phyloP scores from a whole-genome alignment of 1,139 yeast species.

The Geotrichum candidum region DNA sequence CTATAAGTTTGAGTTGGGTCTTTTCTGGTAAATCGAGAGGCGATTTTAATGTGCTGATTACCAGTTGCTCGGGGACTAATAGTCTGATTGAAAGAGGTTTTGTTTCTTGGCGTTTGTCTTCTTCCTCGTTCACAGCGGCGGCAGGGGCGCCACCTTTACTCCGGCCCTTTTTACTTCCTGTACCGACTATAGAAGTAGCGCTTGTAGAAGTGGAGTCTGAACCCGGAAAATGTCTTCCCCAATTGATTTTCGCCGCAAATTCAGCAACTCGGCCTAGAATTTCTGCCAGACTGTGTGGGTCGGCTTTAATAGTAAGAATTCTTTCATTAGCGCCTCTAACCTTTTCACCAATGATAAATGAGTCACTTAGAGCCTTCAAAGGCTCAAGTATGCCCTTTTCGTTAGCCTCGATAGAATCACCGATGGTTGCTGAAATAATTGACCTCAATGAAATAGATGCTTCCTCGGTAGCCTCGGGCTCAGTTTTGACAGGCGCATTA shows the following conservation, averaged over 20 bases:
- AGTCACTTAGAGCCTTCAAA: not conserved
- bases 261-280: conserved; percentile 3
- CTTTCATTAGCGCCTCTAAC: conserved; percentile 15
- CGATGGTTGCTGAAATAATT: conserved; percentile 7
- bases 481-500: not conserved
- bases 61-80: conserved; percentile 11
- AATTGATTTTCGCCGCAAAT: conserved; percentile 8
- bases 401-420: conserved; percentile 12
- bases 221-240: conserved; percentile 6
- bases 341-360: conserved; percentile 10
- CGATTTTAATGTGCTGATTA: not conserved
- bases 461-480: not conserved
- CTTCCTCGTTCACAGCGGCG: conserved; percentile 23
- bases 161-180: conserved; percentile 8
- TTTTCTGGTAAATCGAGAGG: not conserved
- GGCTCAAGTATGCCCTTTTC: conserved; percentile 4
- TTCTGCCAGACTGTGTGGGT: conserved; percentile 4
- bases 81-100: conserved; percentile 16
- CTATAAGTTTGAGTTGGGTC: conserved; percentile 2
- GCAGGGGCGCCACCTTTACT: not conserved
- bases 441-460: conserved; percentile 2
- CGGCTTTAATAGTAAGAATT: conserved; percentile 4
- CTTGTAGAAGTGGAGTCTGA: not conserved
- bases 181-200: not conserved
- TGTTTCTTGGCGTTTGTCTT: conserved; percentile 25